Base-by-base conservation (phyloP, 129 eudicot species). In the Cynara cardunculus region DNA sequence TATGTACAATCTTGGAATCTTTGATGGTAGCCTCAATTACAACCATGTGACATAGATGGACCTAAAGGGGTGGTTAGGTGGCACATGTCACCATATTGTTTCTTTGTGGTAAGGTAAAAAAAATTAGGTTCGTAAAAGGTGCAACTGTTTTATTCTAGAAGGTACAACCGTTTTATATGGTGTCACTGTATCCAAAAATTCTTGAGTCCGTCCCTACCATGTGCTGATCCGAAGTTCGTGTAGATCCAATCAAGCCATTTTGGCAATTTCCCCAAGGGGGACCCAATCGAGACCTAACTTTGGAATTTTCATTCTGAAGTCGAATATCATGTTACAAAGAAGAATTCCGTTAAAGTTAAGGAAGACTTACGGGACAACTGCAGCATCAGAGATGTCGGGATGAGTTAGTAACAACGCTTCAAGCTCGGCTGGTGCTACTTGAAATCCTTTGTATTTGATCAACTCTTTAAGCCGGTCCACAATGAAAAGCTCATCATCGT, bases 361-460 rank as follows among this genome's bases (percentile, higher is more conserved):
- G 49, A 25, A 0, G 22, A 83, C 97, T 86, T 90, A 95, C 99
- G 94, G 67, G 70, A 95, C 97, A 79, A 95, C 99, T 0, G 99
- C 99, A 25, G 97, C 97, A 73, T 92, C 99, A 0, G 88, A 86
- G 25, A 95, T 89, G 73, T 73, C 71, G 0, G 97, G 90, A 68
- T 95, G 93, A 72, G 78, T 88, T 39, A 95, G 78, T 11, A 95
- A 85, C 69, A 95, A 75, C 3, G 97, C 97, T 84, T 95, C 97
- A 69, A 95, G 91, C 84, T 96, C 99, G 4, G 99, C 99, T 0
- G 99, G 99, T 1, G 99, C 99, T 6, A 96, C 99, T 81, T 96
- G 99, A 81, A 89, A 96, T 7, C 99, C 99, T 89, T 96, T 96
- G 87, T 96, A 96, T 78, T 96, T 96, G 74, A 96, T 96, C 53